phyloP scores from a whole-genome alignment of 1,139 yeast genomes.

The Kluyveromyces sp. region DNA sequence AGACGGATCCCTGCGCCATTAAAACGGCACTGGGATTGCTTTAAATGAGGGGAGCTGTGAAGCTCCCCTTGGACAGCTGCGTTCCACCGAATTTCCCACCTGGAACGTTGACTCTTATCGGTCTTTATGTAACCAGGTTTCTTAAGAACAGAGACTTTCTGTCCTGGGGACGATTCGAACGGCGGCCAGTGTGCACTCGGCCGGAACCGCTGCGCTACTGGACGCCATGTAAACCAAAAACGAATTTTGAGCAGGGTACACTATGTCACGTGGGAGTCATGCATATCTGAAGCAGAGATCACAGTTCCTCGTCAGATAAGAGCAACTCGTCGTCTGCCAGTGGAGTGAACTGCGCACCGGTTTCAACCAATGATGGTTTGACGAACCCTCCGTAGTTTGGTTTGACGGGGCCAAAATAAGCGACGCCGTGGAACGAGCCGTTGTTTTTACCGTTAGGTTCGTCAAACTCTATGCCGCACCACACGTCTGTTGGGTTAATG shows the following conservation, averaged over 20 bases:
- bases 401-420: conserved; percentile 53
- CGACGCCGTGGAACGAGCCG: conserved; percentile 61
- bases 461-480: conserved; percentile 81
- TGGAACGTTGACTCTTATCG: conserved; percentile 11
- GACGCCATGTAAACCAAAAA: background rate
- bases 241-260: background rate
- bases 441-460: conserved; percentile 72
- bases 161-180: conserved; percentile 8
- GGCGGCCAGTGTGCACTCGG: background rate
- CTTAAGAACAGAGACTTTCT: conserved; percentile 4
- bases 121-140: conserved; percentile 6
- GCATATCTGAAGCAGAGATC: background rate
- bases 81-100: conserved; percentile 37
- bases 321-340: conserved; percentile 9
- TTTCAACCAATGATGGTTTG: conserved; percentile 33
- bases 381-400: conserved; percentile 60
- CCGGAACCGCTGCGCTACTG: background rate
- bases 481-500: conserved; percentile 40
- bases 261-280: conserved; percentile 1
- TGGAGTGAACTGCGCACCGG: conserved; percentile 23
- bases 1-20: background rate
- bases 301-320: conserved; percentile 34
- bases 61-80: conserved; percentile 18
- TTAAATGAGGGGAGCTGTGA: background rate
- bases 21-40: background rate